Percentiles rank a stretch among this genome's conserved stretches.
These are phyloP conservation scores for Monocercomonoides exilis DNA, from an alignment of 78 protist genomes.

Conservation along the genomic window DNA sequence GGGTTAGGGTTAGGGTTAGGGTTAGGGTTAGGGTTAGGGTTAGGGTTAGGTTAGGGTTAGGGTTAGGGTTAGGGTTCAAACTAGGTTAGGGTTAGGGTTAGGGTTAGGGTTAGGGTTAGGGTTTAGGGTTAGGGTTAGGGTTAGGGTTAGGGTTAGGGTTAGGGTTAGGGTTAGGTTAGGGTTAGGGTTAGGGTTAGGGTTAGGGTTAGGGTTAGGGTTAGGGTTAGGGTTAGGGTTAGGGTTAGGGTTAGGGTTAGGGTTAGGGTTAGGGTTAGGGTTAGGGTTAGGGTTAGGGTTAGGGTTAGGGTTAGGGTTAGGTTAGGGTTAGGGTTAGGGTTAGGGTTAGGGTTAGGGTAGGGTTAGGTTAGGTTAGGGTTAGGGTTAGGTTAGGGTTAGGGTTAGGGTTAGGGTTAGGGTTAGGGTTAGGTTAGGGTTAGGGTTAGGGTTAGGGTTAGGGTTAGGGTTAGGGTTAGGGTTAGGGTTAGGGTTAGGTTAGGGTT, in stretches of 20 bases:
- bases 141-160: conserved; percentile 5
- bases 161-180: conserved; percentile 6
- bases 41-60: conserved; percentile 5
- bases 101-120: not conserved
- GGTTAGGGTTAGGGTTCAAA: not conserved
- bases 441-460: conserved; percentile 5
- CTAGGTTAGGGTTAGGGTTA: not conserved
- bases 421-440: not conserved
- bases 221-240: conserved; percentile 7
- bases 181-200: conserved; percentile 6
- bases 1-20: conserved; percentile 7
- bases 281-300: not conserved
- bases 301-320: not conserved
- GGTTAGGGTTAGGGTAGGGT: conserved; percentile 3
- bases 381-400: conserved; percentile 5
- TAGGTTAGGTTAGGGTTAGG: not conserved
- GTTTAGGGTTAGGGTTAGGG: conserved; percentile 3
- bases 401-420: conserved; percentile 6
- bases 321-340: not conserved
- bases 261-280: conserved; percentile 5
- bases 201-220: not conserved
- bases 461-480: conserved; percentile 7
- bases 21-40: conserved; percentile 6
- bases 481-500: conserved; percentile 2
- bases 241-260: conserved; percentile 6